Conservation (phyloP, 768 basidiomycete genomes). For the Lanmaoa pseudosensibilis region DNA sequence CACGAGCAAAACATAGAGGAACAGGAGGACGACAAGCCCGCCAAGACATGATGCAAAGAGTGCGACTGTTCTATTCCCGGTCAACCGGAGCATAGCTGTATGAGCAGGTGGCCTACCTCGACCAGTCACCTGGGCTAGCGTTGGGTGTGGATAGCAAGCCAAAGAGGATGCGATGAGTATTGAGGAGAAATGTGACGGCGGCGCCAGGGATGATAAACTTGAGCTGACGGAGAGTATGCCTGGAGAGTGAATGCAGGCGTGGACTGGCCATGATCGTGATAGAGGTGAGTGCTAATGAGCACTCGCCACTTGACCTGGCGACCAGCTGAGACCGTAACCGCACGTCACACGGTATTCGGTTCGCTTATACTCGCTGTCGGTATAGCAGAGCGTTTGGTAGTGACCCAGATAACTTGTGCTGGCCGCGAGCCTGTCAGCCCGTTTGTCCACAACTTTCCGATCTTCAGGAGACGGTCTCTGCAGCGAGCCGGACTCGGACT, state of each 20-base stretch:
- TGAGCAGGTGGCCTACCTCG: conserved; percentile 39
- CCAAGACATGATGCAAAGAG: conserved; percentile 54
- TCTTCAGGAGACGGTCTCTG: neutral
- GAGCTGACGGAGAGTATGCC: conserved; percentile 65
- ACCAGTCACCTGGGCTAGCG: conserved; percentile 46
- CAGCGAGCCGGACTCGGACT: neutral
- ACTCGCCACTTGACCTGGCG: neutral
- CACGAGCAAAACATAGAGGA: conserved; percentile 67
- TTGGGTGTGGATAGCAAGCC: conserved; percentile 33
- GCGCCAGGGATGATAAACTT: conserved; percentile 77
- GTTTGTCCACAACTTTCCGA: neutral
- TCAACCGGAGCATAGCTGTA: conserved; percentile 4
- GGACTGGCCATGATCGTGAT: conserved; percentile 21
- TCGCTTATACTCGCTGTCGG: neutral
- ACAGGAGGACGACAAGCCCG: conserved; percentile 61
- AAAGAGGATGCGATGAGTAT: conserved; percentile 53
- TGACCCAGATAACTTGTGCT: neutral
- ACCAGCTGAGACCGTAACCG: conserved; percentile 14
- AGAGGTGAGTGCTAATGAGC: neutral
- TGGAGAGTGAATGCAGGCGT: conserved; percentile 28
- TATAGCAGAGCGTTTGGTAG: too few relatives aligned
- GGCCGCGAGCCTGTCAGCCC: neutral
- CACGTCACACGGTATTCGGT: conserved; percentile 7
- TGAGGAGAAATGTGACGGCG: conserved; percentile 58
- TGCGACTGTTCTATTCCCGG: conserved; percentile 48